Evolutionary conservation across 352 stramenopile species (phyloP), one percentile per base, ranked within the genome.

Genomic region (Pythium guiyangense): DNA sequence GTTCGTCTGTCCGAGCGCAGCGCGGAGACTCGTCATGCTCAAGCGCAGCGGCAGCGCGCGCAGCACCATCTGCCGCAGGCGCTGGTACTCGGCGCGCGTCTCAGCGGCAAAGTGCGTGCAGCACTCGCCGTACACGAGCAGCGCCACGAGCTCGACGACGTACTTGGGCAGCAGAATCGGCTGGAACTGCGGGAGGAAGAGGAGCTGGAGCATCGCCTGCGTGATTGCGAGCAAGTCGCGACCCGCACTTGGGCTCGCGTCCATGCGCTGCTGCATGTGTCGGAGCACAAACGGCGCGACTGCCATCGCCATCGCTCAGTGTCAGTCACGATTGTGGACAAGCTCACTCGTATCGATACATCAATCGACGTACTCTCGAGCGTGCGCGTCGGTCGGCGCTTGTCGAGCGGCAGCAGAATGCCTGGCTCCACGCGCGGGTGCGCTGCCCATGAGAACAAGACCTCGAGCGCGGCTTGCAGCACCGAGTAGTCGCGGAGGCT

Each of bases 401-500:
- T 76, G 14, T 80, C 78, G 29, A 92, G 67, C 11, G 79, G 60
- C 45, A 82, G 57, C 11, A 94, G 35, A 15, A 92, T 57, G 1
- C 78, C 81, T 17, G 60, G 25, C 49, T 77, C 73, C 20, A 90
- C 73, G 18, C 60, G 66, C 49, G 78, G 80, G 49, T 84, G 72
- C 29, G 67, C 72, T 18, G 69, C 67, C 85, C 85, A 95, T 31
- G 73, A 86, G 51, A 90, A 78, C 26, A 92, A 68, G 12, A 93
- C 53, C 57, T 95, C 85, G 17, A 92, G 59, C 12, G 77, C 79
- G 3, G 85, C 83, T 63, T 95, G 85, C 27, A 95, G 70, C 52
- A 85, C 71, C 20, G 83, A 88, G 73, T 92, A 93, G 62, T 95
- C 85, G 3, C 83, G 77, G 34, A 95, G 65, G 71, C 85, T 95